phyloP scores from a whole-genome alignment of 176 grass and related monocot genomes.

The Chloris gayana region DNA sequence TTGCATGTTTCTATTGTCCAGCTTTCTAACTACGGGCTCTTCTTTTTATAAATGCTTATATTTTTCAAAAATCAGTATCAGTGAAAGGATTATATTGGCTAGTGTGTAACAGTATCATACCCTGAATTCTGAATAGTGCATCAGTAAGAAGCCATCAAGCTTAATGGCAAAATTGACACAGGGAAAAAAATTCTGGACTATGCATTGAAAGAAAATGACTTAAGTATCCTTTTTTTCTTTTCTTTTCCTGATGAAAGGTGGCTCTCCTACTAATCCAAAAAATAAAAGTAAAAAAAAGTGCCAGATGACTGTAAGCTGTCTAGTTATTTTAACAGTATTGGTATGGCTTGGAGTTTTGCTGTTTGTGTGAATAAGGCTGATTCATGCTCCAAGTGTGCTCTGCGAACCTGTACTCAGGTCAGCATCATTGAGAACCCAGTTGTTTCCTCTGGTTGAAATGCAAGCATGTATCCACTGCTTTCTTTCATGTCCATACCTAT shows the following conservation, averaged over 20 bases:
- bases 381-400: background rate
- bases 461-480: background rate
- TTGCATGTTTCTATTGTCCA: background rate
- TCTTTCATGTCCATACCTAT: background rate
- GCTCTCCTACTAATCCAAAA: background rate
- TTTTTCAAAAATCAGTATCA: background rate
- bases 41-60: background rate
- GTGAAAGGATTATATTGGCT: background rate
- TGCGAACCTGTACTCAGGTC: background rate
- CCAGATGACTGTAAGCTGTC: background rate
- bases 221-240: background rate
- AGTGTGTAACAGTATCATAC: background rate
- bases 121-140: slow-evolving; percentile 8
- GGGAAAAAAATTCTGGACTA: background rate
- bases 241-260: background rate
- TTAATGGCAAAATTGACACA: background rate
- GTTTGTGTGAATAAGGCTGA: background rate
- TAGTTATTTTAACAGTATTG: background rate
- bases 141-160: background rate
- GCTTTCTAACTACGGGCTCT: background rate
- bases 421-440: background rate
- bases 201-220: background rate
- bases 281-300: background rate
- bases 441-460: background rate
- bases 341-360: background rate